Percentiles rank a stretch among this genome's conserved stretches.
These are phyloP conservation scores for Sphagnum tenellum DNA, from an alignment of 225 moss, liverwort and hornwort species.

Conservation along the genomic window DNA sequence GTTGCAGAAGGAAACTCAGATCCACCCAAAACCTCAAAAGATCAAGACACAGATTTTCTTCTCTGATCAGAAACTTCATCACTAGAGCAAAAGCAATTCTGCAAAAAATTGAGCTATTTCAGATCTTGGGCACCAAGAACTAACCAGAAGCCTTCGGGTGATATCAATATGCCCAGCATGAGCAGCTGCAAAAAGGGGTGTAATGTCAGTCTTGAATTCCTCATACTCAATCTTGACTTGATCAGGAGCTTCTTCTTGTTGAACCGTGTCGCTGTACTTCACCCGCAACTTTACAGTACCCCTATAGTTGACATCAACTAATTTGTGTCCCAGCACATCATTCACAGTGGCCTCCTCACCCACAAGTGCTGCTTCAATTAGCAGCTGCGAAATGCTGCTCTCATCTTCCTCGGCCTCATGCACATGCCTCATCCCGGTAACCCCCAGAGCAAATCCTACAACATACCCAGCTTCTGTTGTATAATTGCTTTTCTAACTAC, in stretches of 20 bases:
- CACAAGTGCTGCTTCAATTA: slow-evolving; percentile 27
- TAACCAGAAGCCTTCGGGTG: slow-evolving; percentile 43
- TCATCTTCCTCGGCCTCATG: slow-evolving; percentile 30
- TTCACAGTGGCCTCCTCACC: slow-evolving; percentile 31
- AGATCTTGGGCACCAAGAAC: not conserved
- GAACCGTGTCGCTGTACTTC: slow-evolving; percentile 32
- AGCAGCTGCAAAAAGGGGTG: slow-evolving; percentile 44
- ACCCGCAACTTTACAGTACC: slow-evolving; percentile 44
- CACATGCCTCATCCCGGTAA: slow-evolving; percentile 37
- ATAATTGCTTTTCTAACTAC: no score
- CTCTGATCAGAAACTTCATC: no score
- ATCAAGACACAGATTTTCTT: no score
- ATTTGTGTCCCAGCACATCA: slow-evolving; percentile 22
- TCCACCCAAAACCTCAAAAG: no score
- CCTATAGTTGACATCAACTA: slow-evolving; percentile 40
- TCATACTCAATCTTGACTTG: slow-evolving; percentile 35
- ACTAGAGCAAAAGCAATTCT: no score
- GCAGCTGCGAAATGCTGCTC: slow-evolving; percentile 28
- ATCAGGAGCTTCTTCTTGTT: slow-evolving; percentile 36
- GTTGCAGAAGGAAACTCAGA: no score
- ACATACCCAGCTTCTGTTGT: no score
- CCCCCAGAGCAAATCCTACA: no score
- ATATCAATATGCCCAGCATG: slow-evolving; percentile 31
- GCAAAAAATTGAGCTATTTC: not conserved
- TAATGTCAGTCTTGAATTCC: slow-evolving; percentile 46